Base-by-base conservation (phyloP, 148 eudicot genomes). In the Heliosperma pusillum region DNA sequence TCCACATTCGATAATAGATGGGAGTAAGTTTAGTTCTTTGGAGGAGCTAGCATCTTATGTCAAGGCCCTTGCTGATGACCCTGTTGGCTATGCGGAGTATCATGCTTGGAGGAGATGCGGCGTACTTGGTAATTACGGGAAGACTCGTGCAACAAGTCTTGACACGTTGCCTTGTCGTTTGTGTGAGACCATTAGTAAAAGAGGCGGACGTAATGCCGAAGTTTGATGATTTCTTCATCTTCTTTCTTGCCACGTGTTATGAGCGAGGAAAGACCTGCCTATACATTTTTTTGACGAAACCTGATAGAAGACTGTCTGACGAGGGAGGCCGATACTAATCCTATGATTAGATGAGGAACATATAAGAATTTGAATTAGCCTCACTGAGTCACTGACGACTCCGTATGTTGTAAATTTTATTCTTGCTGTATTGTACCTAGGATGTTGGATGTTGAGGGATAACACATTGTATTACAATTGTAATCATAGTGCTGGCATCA, bases 51-150 rank as follows among this genome's bases (percentile, higher is more conserved):
- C 96, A 27, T 63, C 79, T 47, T 92, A 87, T 64, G 89, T 95
- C 24, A 90, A 90, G 86, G 80, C 81, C 20, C 85, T 95, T 56
- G 96, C 96, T 53, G 82, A 87, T 73, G 91, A 95, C 77, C 96
- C 98, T 12, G 85, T 86, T 44, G 92, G 92, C 26, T 95, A 95
- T 82, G 91, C 89, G 8, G 98, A 92, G 78, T 95, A 89, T 74
- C 98, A 95, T 79, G 96, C 98, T 29, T 95, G 98, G 98, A 94
- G 98, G 83, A 82, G 98, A 76, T 95, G 98, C 53, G 98, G 98
- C 0, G 91, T 90, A n/a, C 72, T 89, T 67, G 97, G 93, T 64
- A 86, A 87, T 61, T 95, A 95, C 16, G 80, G 89, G 9, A 87
- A 83, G 71, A 79, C 92, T 0, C 88, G 97, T 25, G 91, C 89